Percentiles rank a stretch among this genome's conserved stretches.
phyloP scores from a whole-genome alignment of 805 yeast species.

The Kluyveromyces dobzhanskii region DNA sequence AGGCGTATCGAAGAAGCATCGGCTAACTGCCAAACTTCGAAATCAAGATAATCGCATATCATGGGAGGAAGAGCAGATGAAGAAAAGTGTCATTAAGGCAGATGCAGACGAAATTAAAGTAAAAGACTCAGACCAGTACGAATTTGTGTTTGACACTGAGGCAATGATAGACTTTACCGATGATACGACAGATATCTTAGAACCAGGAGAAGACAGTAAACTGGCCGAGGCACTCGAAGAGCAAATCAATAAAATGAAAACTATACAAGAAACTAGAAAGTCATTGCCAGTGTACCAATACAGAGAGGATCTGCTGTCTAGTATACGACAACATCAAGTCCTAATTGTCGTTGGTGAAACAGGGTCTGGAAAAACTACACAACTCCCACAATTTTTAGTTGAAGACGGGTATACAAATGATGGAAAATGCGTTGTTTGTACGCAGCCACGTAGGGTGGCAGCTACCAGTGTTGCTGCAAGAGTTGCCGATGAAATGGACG shows the following conservation, averaged over 20 bases:
- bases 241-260: constrained; percentile 21
- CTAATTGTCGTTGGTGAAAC: constrained; percentile 78
- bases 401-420: constrained; percentile 69
- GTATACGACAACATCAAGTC: constrained; percentile 56
- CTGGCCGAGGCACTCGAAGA: constrained; percentile 12
- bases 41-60: neutral
- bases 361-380: constrained; percentile 94
- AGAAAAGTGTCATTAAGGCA: constrained; percentile 16
- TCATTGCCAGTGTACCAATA: constrained; percentile 70
- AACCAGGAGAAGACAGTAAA: constrained; percentile 25
- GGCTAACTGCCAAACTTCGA: constrained; percentile 26
- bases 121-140: constrained; percentile 40
- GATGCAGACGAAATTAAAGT: constrained; percentile 22
- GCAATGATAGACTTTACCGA: constrained; percentile 51
- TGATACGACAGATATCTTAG: constrained; percentile 29
- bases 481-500: constrained; percentile 84
- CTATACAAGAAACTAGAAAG: constrained; percentile 45
- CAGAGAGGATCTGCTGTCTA: constrained; percentile 49
- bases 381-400: constrained; percentile 75
- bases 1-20: constrained; percentile 8
- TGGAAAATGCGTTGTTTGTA: constrained; percentile 66
- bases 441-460: constrained; percentile 94
- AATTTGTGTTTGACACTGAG: constrained; percentile 64
- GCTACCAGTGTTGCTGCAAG: constrained; percentile 86
- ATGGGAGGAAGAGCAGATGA: constrained; percentile 30